phyloP scores from a whole-genome alignment of 805 yeast genomes.

The Wickerhamiella alocasiicola region DNA sequence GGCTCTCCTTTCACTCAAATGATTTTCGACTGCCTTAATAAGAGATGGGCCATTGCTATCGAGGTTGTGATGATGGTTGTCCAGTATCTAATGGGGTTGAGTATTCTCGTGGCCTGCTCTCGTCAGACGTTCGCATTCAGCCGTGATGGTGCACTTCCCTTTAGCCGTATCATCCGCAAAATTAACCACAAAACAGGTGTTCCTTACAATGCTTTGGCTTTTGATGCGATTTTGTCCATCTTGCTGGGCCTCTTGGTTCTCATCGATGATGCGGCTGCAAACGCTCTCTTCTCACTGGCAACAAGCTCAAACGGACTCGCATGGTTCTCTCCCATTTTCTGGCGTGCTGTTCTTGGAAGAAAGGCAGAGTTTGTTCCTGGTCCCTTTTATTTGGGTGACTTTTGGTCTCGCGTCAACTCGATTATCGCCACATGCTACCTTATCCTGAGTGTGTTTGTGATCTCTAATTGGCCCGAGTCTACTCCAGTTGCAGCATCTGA shows the following conservation, averaged over 20 bases:
- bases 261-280: conserved; percentile 48
- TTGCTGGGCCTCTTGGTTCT: conserved; percentile 46
- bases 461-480: conserved; percentile 49
- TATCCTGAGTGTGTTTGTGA: conserved; percentile 36
- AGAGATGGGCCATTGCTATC: conserved; percentile 38
- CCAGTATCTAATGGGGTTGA: conserved; percentile 55
- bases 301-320: conserved; percentile 52
- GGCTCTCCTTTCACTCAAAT: conserved; percentile 60
- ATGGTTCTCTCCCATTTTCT: conserved; percentile 48
- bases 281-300: conserved; percentile 54
- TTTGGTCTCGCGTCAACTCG: conserved; percentile 35
- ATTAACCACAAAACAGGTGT: conserved; percentile 46
- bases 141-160: conserved; percentile 64
- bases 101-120: conserved; percentile 39
- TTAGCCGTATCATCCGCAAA: conserved; percentile 41
- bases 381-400: conserved; percentile 47
- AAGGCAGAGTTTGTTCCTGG: conserved; percentile 44
- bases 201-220: conserved; percentile 52
- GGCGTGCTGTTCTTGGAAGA: conserved; percentile 36
- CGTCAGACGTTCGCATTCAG: conserved; percentile 47
- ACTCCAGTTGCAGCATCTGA: conserved; percentile 25
- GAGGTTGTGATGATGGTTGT: conserved; percentile 47
- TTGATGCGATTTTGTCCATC: conserved; percentile 39
- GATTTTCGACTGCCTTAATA: conserved; percentile 35
- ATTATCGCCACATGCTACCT: conserved; percentile 40